Conservation (phyloP, 495 filamentous ascomycete species). For the Neurospora sp. region DNA sequence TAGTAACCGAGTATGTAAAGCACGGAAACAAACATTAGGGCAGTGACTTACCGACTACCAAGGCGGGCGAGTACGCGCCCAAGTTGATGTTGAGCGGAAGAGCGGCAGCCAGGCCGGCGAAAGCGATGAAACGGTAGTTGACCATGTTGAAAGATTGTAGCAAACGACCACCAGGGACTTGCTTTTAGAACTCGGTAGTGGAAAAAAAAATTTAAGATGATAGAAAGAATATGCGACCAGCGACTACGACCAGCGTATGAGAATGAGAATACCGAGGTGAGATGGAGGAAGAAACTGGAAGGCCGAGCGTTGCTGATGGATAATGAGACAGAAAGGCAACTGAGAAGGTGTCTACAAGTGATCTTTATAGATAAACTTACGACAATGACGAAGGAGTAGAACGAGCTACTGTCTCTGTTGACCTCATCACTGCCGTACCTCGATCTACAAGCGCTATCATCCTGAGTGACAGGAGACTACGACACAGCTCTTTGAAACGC, state of each 20-base stretch:
- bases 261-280: conserved; percentile 9
- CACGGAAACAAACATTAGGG: too few relatives aligned
- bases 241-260: conserved; percentile 29
- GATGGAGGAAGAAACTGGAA: conserved; percentile 19
- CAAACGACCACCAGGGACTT: neutral
- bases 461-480: neutral
- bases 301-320: conserved; percentile 26
- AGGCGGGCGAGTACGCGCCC: conserved; percentile 47
- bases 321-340: conserved; percentile 19
- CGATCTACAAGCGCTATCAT: neutral
- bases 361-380: neutral
- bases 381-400: neutral
- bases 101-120: conserved; percentile 34
- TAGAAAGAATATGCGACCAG: conserved; percentile 23
- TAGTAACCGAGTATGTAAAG: too few relatives aligned
- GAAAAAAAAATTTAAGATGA: conserved; percentile 1
- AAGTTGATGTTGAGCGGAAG: conserved; percentile 52
- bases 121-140: conserved; percentile 27
- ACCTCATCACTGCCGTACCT: neutral
- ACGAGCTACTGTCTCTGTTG: neutral
- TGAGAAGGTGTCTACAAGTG: neutral
- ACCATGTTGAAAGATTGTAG: conserved; percentile 29
- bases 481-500: neutral
- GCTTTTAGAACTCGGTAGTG: neutral
- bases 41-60: conserved; percentile 31